These are phyloP conservation scores for Magnolia changhungtana DNA, from an alignment of 164 flowering plant species.

Conservation along the genomic window DNA sequence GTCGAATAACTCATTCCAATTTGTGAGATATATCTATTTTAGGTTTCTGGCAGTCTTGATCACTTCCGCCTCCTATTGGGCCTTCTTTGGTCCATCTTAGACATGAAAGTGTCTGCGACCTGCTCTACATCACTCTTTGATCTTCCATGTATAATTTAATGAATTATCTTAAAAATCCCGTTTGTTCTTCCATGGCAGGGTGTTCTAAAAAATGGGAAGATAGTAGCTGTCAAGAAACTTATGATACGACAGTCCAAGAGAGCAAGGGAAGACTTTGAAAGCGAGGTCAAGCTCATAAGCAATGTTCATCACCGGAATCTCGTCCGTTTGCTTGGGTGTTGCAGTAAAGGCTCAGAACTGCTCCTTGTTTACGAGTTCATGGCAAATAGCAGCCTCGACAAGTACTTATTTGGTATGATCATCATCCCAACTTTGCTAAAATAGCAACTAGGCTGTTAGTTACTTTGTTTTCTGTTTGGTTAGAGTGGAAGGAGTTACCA, in stretches of 20 bases:
- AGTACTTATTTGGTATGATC: constrained; percentile 42
- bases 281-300: constrained; percentile 57
- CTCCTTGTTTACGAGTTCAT: constrained; percentile 54
- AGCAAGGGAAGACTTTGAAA: constrained; percentile 37
- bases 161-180: not conserved
- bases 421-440: not conserved
- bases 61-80: no score
- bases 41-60: no score
- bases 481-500: no score
- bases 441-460: not conserved
- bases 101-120: no score
- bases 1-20: no score
- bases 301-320: constrained; percentile 61
- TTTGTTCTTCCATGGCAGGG: constrained; percentile 28
- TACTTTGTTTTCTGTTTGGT: no score
- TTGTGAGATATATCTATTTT: no score
- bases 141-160: no score
- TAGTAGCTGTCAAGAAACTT: constrained; percentile 56
- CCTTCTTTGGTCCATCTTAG: no score
- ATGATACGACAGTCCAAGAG: constrained; percentile 24
- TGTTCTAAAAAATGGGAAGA: constrained; percentile 39
- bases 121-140: no score
- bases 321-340: constrained; percentile 53
- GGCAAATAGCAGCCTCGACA: constrained; percentile 56
- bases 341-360: constrained; percentile 44